phyloP scores from a whole-genome alignment of 2,329 filamentous ascomycete species.

The Fusarium solani-melongenae region DNA sequence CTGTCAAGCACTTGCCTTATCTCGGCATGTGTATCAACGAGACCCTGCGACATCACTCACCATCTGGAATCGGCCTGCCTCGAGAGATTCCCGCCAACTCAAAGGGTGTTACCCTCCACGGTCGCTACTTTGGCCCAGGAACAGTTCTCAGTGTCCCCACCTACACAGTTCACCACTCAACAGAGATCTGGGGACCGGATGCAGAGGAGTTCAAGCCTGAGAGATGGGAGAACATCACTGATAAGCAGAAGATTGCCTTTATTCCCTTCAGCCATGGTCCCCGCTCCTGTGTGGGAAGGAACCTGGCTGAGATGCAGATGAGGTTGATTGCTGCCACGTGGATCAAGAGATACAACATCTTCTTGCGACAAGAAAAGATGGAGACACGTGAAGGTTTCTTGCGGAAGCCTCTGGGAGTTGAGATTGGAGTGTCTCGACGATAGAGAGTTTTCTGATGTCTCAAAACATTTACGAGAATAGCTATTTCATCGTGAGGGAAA shows the following conservation, averaged over 20 bases:
- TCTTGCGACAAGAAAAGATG: constrained; percentile 69
- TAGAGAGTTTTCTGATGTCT: not conserved
- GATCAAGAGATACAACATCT: constrained; percentile 63
- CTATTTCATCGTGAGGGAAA: not conserved
- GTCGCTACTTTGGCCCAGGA: constrained; percentile 78
- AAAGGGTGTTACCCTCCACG: constrained; percentile 72
- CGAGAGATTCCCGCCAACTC: constrained; percentile 74
- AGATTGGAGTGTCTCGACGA: constrained; percentile 46
- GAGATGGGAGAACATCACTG: constrained; percentile 73
- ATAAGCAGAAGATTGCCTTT: constrained; percentile 77
- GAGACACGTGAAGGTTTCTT: constrained; percentile 84
- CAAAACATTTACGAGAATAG: not conserved
- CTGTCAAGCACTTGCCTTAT: constrained; percentile 81
- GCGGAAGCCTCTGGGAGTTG: constrained; percentile 78
- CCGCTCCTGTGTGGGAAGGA: constrained; percentile 78
- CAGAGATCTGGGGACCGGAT: constrained; percentile 77
- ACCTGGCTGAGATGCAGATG: constrained; percentile 90
- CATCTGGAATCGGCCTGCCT: constrained; percentile 86
- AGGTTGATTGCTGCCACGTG: constrained; percentile 79
- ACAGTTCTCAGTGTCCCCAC: constrained; percentile 83
- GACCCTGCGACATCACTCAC: constrained; percentile 86
- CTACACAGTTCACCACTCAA: constrained; percentile 84
- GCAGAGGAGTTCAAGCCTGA: constrained; percentile 81
- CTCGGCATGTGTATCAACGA: constrained; percentile 82
- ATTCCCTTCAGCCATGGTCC: constrained; percentile 81